Conservation (phyloP, 495 filamentous ascomycete species). For the Pseudotulostoma volvatum region DNA sequence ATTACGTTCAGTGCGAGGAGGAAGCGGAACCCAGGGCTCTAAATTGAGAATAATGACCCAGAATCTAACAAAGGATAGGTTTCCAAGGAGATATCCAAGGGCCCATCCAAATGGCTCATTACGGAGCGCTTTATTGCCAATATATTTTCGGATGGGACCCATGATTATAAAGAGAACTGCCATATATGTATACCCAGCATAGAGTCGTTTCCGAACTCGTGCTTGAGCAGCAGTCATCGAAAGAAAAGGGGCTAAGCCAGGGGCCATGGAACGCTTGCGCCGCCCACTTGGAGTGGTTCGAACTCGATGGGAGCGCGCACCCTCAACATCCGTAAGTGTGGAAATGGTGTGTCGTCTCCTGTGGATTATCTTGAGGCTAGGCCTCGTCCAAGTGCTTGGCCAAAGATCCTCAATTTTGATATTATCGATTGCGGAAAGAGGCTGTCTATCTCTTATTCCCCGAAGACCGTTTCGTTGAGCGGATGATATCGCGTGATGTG, state of each 20-base stretch:
- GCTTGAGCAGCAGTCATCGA: constrained; percentile 69
- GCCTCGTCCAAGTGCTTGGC: constrained; percentile 4
- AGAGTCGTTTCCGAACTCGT: constrained; percentile 59
- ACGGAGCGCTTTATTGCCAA: constrained; percentile 46
- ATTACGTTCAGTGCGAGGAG: constrained; percentile 27
- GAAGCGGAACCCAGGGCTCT: constrained; percentile 61
- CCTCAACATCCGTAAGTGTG: constrained; percentile 17
- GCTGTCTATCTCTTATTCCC: constrained; percentile 1
- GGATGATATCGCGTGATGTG: constrained; percentile 2
- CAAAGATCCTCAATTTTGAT: constrained; percentile 12
- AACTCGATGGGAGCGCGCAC: constrained; percentile 15
- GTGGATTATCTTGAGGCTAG: constrained; percentile 4
- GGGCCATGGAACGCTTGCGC: constrained; percentile 49
- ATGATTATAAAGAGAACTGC: constrained; percentile 47
- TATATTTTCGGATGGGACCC: constrained; percentile 52
- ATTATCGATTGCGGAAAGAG: constrained; percentile 11
- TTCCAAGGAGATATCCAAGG: constrained; percentile 73
- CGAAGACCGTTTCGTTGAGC: background rate
- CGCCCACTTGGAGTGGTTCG: constrained; percentile 47
- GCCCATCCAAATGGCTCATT: constrained; percentile 87
- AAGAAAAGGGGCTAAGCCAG: constrained; percentile 53
- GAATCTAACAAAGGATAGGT: constrained; percentile 50
- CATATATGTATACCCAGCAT: constrained; percentile 61
- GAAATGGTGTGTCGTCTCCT: constrained; percentile 39
- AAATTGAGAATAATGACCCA: constrained; percentile 47